A percentile compares a stretch with the other conserved stretches of the same genome.
Evolutionary conservation across 176 grass and related monocot species (phyloP).

Genomic region (Musa itinerans): DNA sequence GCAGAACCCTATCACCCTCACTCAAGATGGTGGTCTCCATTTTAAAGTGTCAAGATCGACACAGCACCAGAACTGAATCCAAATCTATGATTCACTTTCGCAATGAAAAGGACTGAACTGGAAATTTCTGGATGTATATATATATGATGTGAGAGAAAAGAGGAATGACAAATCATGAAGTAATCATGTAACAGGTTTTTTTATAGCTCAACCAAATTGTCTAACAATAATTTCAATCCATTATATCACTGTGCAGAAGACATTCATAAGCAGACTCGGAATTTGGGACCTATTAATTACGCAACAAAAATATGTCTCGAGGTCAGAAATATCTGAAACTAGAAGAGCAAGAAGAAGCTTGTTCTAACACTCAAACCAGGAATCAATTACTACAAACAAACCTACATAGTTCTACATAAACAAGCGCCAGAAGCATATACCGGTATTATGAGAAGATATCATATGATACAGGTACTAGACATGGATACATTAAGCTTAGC

Average conservation of each 20-base stretch:
- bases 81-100: constrained; percentile 2
- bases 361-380: background rate
- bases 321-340: background rate
- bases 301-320: background rate
- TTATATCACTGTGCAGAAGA: too few species aligned
- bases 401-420: constrained; percentile 17
- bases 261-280: too few species aligned
- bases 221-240: too few species aligned
- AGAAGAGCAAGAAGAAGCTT: background rate
- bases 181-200: too few species aligned
- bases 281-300: too few species aligned
- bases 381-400: background rate
- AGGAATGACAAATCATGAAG: background rate
- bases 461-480: constrained; percentile 68
- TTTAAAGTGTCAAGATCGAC: too few species aligned
- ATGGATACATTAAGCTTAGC: constrained; percentile 25
- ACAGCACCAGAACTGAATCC: constrained; percentile 2
- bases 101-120: background rate
- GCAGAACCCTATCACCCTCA: background rate
- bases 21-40: background rate
- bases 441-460: constrained; percentile 26
- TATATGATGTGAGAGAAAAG: background rate
- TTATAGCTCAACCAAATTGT: too few species aligned
- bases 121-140: too few species aligned
- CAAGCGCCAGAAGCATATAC: constrained; percentile 26